Conservation (phyloP, 331 rosid genomes). For the Quercus tomentella region DNA sequence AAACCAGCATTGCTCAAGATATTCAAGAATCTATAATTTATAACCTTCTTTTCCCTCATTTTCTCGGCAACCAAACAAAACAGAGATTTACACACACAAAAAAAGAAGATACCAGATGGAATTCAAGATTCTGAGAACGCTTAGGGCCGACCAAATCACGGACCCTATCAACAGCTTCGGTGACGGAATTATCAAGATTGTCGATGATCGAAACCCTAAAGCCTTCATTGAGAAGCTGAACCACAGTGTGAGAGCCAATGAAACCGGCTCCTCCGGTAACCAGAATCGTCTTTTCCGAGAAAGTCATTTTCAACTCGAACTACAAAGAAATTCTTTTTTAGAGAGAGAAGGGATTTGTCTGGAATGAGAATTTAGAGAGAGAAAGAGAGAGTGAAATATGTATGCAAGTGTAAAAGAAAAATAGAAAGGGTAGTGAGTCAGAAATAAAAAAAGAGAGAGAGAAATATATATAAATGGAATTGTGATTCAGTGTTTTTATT, state of each 20-base stretch:
- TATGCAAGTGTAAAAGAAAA: neutral
- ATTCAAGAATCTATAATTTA: neutral
- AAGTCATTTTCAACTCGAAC: conserved; percentile 37
- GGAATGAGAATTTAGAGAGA: neutral
- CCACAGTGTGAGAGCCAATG: conserved; percentile 82
- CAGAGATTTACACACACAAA: no score
- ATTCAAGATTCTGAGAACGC: conserved; percentile 61
- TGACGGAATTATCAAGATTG: conserved; percentile 66
- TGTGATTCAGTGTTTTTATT: neutral
- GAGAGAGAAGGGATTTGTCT: neutral
- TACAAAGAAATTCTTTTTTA: no score
- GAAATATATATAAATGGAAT: neutral
- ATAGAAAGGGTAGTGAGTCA: neutral
- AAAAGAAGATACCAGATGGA: conserved; percentile 40
- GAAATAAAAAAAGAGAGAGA: neutral
- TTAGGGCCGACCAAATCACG: conserved; percentile 60
- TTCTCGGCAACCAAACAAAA: conserved; percentile 9
- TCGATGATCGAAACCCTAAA: conserved; percentile 60
- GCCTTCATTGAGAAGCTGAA: conserved; percentile 70
- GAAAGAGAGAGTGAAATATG: neutral
- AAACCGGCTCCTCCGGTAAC: conserved; percentile 91
- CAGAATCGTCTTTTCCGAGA: conserved; percentile 46
- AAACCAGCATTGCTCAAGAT: neutral
- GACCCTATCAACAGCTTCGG: conserved; percentile 67
- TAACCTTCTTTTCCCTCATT: neutral